Evolutionary conservation across 1,284 basidiomycete species (phyloP).

Genomic region (Vanrija pseudolonga): DNA sequence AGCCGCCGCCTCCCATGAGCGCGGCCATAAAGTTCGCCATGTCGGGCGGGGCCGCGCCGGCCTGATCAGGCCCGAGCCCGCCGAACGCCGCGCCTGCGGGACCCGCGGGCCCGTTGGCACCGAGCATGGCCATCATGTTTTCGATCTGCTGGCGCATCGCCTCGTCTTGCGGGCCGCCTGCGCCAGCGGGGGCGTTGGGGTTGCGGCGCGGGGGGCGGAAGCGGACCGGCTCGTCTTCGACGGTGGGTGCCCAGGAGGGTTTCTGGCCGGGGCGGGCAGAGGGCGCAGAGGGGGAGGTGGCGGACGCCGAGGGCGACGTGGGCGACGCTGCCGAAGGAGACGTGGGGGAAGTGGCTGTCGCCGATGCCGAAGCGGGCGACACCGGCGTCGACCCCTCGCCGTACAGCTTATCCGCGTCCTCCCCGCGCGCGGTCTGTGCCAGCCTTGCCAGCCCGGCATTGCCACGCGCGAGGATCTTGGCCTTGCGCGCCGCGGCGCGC

Average conservation of each 20-base stretch:
- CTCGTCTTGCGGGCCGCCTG: background rate
- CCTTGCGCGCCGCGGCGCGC: constrained; percentile 48
- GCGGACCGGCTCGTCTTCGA: background rate
- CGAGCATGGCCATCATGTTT: constrained; percentile 40
- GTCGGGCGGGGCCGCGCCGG: constrained; percentile 28
- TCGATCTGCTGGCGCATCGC: constrained; percentile 35
- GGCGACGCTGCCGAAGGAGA: background rate
- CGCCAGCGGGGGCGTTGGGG: background rate
- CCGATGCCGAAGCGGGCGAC: background rate
- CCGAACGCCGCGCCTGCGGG: constrained; percentile 12
- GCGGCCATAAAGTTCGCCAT: constrained; percentile 29
- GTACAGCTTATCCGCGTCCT: constrained; percentile 45
- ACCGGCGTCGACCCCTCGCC: constrained; percentile 18
- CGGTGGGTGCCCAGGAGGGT: background rate
- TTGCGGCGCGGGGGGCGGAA: background rate
- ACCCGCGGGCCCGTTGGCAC: background rate
- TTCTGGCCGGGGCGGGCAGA: constrained; percentile 1
- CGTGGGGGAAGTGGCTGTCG: background rate
- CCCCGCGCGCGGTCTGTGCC: constrained; percentile 47
- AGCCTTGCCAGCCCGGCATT: constrained; percentile 45
- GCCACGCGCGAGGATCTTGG: constrained; percentile 49
- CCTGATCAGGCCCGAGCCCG: constrained; percentile 22
- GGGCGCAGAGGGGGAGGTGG: background rate
- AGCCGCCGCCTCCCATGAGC: constrained; percentile 17
- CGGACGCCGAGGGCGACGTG: constrained; percentile 10